Evolutionary conservation across 257 asterid genomes (phyloP), one percentile per base, ranked within the genome.

Genomic region (Przewalskia tangutica): DNA sequence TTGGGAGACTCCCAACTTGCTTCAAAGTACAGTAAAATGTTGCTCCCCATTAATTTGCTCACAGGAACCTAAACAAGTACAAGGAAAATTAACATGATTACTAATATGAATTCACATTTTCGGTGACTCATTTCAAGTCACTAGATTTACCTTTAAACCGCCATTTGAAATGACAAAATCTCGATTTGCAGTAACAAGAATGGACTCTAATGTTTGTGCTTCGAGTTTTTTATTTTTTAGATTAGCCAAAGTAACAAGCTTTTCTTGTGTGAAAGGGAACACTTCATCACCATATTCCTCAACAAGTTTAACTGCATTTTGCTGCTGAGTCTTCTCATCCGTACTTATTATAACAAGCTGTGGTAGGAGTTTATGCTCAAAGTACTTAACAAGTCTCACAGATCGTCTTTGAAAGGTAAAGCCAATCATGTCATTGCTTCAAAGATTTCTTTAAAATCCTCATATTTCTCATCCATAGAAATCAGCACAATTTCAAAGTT

Each of bases 1-100:
- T 80, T 53, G 89, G 89, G 6, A 86, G 89, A 46, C 87, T 84
- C 88, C 88, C 89, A 84, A 51, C 83, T 81, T 42, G 89, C 89
- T 12, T 88, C 83, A 73, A 87, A 87, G 36, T 87, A 82, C 38
- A 87, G 85, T 34, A 87, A 77, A 67, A 87, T 42, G 78, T 81
- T 85, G 77, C 84, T 87, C 59, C 88, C 89, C 16, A 82, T 86
- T n/a, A 85, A 85, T 68, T 87, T 83, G 23, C 81, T 38, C 9
- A 87, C 85, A 17, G 85, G 82, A 83, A 87, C 83, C 90, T 87
- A 42, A 32, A 56, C 17, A 81, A 17, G 18, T 42, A 18, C 3
- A 60, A 5, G 18, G 6, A 13, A 80, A 36, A 11, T n/a, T n/a
- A 5, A 27, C n/a, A 20, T 40, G 56, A 14, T 68, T 40, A 70